These are phyloP conservation scores for Bipolaris cookei DNA, from an alignment of 2,329 filamentous ascomycete species.

Conservation along the genomic window DNA sequence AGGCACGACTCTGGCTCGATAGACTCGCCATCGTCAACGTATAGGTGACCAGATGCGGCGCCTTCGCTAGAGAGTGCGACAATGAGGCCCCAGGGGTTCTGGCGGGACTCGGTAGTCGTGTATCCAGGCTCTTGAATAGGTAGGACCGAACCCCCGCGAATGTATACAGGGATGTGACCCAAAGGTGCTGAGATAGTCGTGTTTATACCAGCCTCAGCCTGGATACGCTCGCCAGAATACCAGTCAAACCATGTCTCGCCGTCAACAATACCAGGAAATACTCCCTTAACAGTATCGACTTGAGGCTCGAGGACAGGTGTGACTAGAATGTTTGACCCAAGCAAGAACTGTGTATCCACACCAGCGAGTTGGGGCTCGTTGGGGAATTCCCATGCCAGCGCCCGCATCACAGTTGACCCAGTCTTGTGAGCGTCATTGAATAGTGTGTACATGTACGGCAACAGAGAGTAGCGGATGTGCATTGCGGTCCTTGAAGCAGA, in stretches of 20 bases:
- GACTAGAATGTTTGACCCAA: slow-evolving; percentile 70
- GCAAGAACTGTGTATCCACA: slow-evolving; percentile 75
- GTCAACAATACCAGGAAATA: slow-evolving; percentile 70
- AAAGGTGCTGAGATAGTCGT: slow-evolving; percentile 66
- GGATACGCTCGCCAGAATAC: slow-evolving; percentile 69
- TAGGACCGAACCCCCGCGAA: slow-evolving; percentile 71
- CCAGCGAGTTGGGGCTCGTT: slow-evolving; percentile 70
- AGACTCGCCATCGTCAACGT: slow-evolving; percentile 78
- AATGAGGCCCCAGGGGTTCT: slow-evolving; percentile 71
- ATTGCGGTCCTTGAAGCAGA: slow-evolving; percentile 71
- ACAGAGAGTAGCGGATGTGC: slow-evolving; percentile 70
- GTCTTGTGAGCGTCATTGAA: slow-evolving; percentile 70
- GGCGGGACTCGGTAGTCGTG: slow-evolving; percentile 68
- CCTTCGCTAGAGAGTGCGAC: slow-evolving; percentile 64
- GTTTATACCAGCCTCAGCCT: slow-evolving; percentile 61
- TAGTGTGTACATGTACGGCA: slow-evolving; percentile 79
- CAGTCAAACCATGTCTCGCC: slow-evolving; percentile 78
- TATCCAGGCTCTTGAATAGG: slow-evolving; percentile 71
- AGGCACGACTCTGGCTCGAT: slow-evolving; percentile 63
- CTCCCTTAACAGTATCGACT: slow-evolving; percentile 66
- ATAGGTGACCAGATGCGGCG: slow-evolving; percentile 66
- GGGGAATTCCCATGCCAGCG: slow-evolving; percentile 76
- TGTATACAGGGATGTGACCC: slow-evolving; percentile 72
- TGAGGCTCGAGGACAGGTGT: slow-evolving; percentile 71
- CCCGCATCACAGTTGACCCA: slow-evolving; percentile 74